Conservation (phyloP, 768 basidiomycete genomes). For the Rhizopogon rudus region DNA sequence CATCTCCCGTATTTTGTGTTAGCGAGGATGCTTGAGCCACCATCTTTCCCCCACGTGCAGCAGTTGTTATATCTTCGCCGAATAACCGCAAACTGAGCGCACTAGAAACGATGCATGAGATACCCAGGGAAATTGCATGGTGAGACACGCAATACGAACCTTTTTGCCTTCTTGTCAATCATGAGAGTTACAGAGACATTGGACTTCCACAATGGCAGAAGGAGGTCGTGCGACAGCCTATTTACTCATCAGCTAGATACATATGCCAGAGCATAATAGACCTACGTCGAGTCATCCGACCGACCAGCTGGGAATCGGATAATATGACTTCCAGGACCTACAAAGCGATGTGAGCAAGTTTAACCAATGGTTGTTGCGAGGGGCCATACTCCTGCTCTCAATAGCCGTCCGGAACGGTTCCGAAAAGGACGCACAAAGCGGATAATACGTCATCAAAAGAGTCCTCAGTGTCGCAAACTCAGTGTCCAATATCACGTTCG, state of each 20-base stretch:
- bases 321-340: conserved; percentile 70
- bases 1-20: neutral
- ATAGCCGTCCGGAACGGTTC: conserved; percentile 55
- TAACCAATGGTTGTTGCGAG: neutral
- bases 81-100: conserved; percentile 85
- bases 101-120: conserved; percentile 33
- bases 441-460: conserved; percentile 79
- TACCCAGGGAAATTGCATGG: neutral
- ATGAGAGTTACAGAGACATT: conserved; percentile 83
- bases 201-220: conserved; percentile 97
- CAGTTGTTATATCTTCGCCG: conserved; percentile 67
- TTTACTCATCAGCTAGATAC: neutral
- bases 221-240: conserved; percentile 72
- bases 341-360: neutral
- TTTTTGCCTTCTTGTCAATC: conserved; percentile 97
- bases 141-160: conserved; percentile 39
- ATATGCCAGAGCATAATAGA: conserved; percentile 1
- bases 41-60: conserved; percentile 31
- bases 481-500: conserved; percentile 52
- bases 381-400: conserved; percentile 47
- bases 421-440: conserved; percentile 58
- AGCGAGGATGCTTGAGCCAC: conserved; percentile 1
- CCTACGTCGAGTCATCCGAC: conserved; percentile 51
- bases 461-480: conserved; percentile 53
- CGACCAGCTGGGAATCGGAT: conserved; percentile 59